phyloP scores from a whole-genome alignment of 2,329 filamentous ascomycete species.

The Alternaria sp. region DNA sequence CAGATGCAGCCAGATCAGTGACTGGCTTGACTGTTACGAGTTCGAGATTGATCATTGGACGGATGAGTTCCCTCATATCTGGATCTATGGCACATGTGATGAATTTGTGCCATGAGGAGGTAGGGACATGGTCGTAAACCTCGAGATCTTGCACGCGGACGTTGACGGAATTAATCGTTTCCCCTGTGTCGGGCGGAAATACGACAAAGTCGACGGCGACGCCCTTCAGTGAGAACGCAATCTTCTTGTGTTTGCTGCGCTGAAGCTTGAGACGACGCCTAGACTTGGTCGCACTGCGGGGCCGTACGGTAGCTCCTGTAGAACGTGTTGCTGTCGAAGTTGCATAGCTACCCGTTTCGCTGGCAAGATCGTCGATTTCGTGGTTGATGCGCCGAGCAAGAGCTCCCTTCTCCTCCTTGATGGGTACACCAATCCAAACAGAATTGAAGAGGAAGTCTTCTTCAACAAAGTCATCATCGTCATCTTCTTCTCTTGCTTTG shows the following conservation, averaged over 20 bases:
- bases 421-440: constrained; percentile 93
- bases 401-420: constrained; percentile 84
- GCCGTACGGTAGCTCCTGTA: constrained; percentile 52
- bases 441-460: constrained; percentile 98
- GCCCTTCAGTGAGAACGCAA: constrained; percentile 90
- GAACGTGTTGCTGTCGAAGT: constrained; percentile 63
- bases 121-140: constrained; percentile 92
- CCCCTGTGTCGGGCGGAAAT: constrained; percentile 78
- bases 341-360: constrained; percentile 89
- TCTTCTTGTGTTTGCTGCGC: constrained; percentile 91
- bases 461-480: constrained; percentile 73
- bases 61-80: constrained; percentile 84
- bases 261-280: constrained; percentile 73
- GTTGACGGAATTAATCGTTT: constrained; percentile 89
- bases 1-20: constrained; percentile 83
- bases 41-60: constrained; percentile 90
- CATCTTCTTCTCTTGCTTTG: constrained; percentile 67
- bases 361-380: constrained; percentile 83
- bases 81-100: constrained; percentile 90
- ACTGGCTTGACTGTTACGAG: constrained; percentile 88
- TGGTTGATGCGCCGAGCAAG: constrained; percentile 86
- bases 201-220: constrained; percentile 83
- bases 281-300: constrained; percentile 51
- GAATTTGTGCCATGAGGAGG: constrained; percentile 98
- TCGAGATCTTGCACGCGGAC: constrained; percentile 84